Evolutionary conservation across 345 rosid genomes (phyloP), one percentile per base, ranked within the genome.

Genomic region (Schrenkiella parvula): DNA sequence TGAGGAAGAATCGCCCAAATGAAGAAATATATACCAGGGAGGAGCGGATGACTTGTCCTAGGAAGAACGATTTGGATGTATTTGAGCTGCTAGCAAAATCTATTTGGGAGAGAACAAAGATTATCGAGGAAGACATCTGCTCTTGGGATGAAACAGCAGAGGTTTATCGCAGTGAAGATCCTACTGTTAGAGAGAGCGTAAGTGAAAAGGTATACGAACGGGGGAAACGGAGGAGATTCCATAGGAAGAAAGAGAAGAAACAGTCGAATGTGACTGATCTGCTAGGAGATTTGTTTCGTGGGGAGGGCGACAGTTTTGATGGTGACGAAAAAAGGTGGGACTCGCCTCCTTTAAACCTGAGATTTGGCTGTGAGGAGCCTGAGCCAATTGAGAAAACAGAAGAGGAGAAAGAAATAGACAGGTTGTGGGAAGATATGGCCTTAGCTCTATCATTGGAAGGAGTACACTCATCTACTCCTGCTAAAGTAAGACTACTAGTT

Each of bases 371-470:
- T 10, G 60, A 53, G 70, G 83, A 83, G 63, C 59, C 77, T 32
- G 56, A 35, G 64, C 76, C 53, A 7, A 63, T 68, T 1, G 84
- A 83, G 72, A 81, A 74, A 64, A 70, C 89, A 47, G 89, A 84
- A 34, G 78, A 51, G 2, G 88, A 86, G 41, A 73, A 74, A 62
- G 87, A 81, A 37, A 2, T 85, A 51, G 82, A 82, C 13, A 25
- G 48, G 6, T 79, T 87, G n/a, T 89, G 95, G 95, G 66, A 51
- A 65, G 91, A 89, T 32, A 79, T 85, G 85, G 72, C 65, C 64
- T 54, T 80, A 26, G 81, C 82, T 62, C 80, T 79, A 13, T 60
- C 44, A 38, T 46, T 50, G 25, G 61, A 58, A 64, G 81, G 54
- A 50, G 50, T 79, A 11, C 74, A 67, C 44, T 74, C 72, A 17